Evolutionary conservation across 2,329 filamentous ascomycete genomes (phyloP).

Genomic region (Aureobasidium sp.): DNA sequence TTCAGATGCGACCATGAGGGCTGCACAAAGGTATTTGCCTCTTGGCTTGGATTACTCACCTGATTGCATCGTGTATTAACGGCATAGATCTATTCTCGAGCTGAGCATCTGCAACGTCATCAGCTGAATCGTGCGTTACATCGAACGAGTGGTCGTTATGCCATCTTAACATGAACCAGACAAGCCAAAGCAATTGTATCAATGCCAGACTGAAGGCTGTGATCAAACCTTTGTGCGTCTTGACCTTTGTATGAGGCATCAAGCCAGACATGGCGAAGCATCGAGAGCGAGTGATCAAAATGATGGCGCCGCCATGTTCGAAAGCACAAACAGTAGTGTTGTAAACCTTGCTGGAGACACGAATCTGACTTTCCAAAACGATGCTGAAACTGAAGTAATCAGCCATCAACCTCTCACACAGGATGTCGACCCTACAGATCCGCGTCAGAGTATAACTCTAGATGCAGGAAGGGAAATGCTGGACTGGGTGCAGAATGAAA

Average conservation of each 20-base stretch:
- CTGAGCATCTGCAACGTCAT: conserved; percentile 88
- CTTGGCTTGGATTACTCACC: background rate
- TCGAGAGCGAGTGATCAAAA: conserved; percentile 37
- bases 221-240: conserved; percentile 85
- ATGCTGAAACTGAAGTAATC: background rate
- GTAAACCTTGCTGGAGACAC: background rate
- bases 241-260: conserved; percentile 66
- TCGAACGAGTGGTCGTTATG: background rate
- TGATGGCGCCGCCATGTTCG: background rate
- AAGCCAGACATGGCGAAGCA: conserved; percentile 38
- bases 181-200: conserved; percentile 84
- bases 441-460: background rate
- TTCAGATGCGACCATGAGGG: conserved; percentile 64
- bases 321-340: background rate
- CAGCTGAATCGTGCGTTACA: conserved; percentile 69
- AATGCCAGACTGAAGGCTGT: conserved; percentile 82
- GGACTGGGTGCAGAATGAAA: background rate
- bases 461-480: background rate
- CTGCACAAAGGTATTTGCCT: conserved; percentile 52
- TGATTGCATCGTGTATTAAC: background rate
- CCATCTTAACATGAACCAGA: conserved; percentile 39
- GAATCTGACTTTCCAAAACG: background rate
- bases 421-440: background rate
- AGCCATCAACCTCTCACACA: background rate
- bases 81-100: conserved; percentile 73